Percentiles rank a stretch among this genome's conserved stretches.
These are phyloP conservation scores for Ceriops decandra DNA, from an alignment of 345 rosid species.

Conservation along the genomic window DNA sequence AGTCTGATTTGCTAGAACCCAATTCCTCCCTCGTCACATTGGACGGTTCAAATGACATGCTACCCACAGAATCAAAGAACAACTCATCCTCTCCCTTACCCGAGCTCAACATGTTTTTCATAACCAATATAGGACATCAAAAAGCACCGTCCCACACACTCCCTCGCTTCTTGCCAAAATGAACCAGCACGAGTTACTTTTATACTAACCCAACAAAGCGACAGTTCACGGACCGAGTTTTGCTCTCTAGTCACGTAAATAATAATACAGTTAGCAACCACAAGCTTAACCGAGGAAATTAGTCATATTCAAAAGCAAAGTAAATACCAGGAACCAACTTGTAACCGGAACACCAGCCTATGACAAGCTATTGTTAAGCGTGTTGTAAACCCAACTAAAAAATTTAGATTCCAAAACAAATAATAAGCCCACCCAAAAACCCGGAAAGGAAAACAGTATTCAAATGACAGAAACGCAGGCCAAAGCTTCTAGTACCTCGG, in stretches of 20 bases:
- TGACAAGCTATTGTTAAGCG: slow-evolving; percentile 18
- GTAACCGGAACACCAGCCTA: slow-evolving; percentile 21
- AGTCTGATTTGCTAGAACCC: slow-evolving; percentile 20
- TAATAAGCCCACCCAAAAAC: slow-evolving; percentile 26
- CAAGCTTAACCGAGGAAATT: slow-evolving; percentile 13
- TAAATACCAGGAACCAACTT: slow-evolving; percentile 45
- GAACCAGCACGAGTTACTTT: slow-evolving; percentile 5
- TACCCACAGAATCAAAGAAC: slow-evolving; percentile 67
- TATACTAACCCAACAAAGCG: slow-evolving; percentile 31
- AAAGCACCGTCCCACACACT: slow-evolving; percentile 14
- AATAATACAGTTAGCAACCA: slow-evolving; percentile 16
- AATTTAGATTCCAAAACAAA: slow-evolving; percentile 23
- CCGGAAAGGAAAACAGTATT: slow-evolving; percentile 35
- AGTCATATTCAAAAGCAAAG: slow-evolving; percentile 17
- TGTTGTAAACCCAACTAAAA: slow-evolving; percentile 21
- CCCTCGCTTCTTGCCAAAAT: slow-evolving; percentile 26
- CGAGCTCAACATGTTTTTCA: slow-evolving; percentile 48
- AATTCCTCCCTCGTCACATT: slow-evolving; percentile 26
- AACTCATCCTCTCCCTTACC: slow-evolving; percentile 43
- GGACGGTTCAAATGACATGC: slow-evolving; percentile 34
- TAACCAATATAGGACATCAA: slow-evolving; percentile 35
- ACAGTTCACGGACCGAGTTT: slow-evolving; percentile 47
- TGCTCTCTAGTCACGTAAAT: slow-evolving; percentile 18
- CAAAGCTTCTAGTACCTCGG: slow-evolving; percentile 46
- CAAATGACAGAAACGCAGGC: slow-evolving; percentile 27